Conservation (phyloP, 768 basidiomycete species). For the Rhodocollybia butyracea region DNA sequence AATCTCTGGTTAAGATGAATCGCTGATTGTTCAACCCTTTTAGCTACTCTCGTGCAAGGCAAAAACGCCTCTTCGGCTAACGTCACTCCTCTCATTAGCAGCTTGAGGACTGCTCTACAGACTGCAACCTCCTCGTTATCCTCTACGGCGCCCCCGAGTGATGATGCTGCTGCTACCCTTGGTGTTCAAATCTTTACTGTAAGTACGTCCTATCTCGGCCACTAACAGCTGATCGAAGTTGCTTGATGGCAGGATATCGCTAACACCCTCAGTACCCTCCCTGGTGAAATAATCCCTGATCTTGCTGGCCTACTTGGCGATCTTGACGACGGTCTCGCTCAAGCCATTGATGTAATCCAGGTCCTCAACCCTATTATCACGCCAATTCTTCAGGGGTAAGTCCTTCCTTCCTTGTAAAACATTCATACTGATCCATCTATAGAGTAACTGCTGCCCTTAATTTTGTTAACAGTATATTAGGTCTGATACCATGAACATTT, state of each 20-base stretch:
- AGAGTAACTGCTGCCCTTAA: no score
- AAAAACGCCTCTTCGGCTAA: slow-evolving; percentile 16
- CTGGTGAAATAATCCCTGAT: slow-evolving; percentile 18
- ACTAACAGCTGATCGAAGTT: not conserved
- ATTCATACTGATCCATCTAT: no score
- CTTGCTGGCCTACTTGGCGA: slow-evolving; percentile 23
- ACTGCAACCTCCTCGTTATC: slow-evolving; percentile 17
- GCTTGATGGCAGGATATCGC: slow-evolving; percentile 17
- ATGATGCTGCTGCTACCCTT: slow-evolving; percentile 16
- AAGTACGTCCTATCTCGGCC: not conserved
- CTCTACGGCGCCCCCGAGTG: slow-evolving; percentile 8
- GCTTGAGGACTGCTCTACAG: slow-evolving; percentile 19
- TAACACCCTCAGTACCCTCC: slow-evolving; percentile 18
- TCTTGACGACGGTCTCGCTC: no score
- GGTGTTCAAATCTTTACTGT: slow-evolving; percentile 22
- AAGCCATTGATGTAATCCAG: slow-evolving; percentile 22
- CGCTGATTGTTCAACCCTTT: not conserved
- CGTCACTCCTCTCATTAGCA: slow-evolving; percentile 19
- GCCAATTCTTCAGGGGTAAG: no score
- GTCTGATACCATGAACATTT: no score
- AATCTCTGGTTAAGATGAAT: not conserved
- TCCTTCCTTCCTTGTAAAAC: no score
- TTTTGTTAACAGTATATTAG: no score
- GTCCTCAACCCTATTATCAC: slow-evolving; percentile 24
- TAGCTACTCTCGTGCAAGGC: slow-evolving; percentile 10